Base-by-base conservation (phyloP, 1,284 basidiomycete species). In the Laetiporus sulphureus region DNA sequence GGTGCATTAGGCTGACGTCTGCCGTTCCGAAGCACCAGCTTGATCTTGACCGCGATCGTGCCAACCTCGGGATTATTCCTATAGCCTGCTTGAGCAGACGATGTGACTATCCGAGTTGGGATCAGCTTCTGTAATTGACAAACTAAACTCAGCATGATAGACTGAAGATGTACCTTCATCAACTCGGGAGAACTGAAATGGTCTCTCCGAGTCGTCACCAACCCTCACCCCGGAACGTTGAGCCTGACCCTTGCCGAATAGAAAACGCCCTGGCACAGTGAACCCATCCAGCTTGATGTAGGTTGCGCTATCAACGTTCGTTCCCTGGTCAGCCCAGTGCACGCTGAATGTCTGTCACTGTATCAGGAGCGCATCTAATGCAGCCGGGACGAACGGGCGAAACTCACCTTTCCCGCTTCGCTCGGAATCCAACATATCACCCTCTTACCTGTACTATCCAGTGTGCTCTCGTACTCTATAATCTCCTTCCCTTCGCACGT, bases 401-500 rank as follows among this genome's bases (percentile, higher is more conserved):
- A n/a, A 31, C 33, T 19, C 16, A 79, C 79, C 65, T 77, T 69
- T 19, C 77, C 77, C 20, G 63, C 62, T 40, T 72, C 65, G 44
- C 79, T 71, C 3, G 77, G 71, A 48, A 84, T 74, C 78, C 77
- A 83, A 52, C 82, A 83, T 0, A 73, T 73, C 3, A 79, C 69
- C 16, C 62, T 66, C 47, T 73, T 59, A 4, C 54, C 53, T 4
- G 61, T 54, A 3, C 51, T 47, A 45, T 80, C 73, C 22, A 73
- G 55, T 2, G 68, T 63, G 8, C 69, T 61, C 13, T 77, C 59
- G 56, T 77, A 76, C 56, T 81, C 78, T 5, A 62, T 67, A 7
- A 83, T 51, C 15, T 60, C 53, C 38, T 63, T 50, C 3, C 68
- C 72, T 27, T 75, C 68, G 31, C 66, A 71, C 24, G 66, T 62